Conservation (phyloP, 2,329 filamentous ascomycete genomes). For the Whalleya microplaca region DNA sequence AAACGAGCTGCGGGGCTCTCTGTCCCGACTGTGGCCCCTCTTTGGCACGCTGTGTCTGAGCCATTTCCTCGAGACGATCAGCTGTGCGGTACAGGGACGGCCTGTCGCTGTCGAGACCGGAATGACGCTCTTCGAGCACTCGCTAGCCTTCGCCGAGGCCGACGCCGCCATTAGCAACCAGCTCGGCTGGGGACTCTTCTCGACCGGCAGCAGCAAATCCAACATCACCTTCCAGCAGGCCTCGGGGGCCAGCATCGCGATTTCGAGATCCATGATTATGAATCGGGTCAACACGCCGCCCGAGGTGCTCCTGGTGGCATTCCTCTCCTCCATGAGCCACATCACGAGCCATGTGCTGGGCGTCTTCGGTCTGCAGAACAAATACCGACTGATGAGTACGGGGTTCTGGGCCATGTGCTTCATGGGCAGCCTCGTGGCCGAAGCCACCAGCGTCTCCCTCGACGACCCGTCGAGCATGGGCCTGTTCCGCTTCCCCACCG, state of each 20-base stretch:
- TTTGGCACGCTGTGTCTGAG: conserved; percentile 73
- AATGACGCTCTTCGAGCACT: conserved; percentile 97
- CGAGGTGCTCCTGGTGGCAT: conserved; percentile 82
- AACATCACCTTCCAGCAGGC: conserved; percentile 49
- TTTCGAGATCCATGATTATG: conserved; percentile 70
- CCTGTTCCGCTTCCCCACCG: conserved; percentile 85
- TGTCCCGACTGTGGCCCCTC: conserved; percentile 75
- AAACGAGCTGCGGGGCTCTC: conserved; percentile 71
- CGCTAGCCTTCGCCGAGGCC: conserved; percentile 92
- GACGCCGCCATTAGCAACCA: conserved; percentile 85
- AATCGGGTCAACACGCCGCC: conserved; percentile 84
- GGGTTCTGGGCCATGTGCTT: conserved; percentile 89
- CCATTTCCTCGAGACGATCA: conserved; percentile 87
- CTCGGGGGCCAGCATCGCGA: conserved; percentile 48
- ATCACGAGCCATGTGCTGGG: conserved; percentile 83
- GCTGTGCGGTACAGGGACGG: conserved; percentile 84
- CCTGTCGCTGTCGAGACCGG: conserved; percentile 82
- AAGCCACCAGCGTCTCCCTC: conserved; percentile 64
- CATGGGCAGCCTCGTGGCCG: conserved; percentile 83
- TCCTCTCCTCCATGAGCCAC: conserved; percentile 89
- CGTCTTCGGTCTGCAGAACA: conserved; percentile 77
- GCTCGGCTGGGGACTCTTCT: conserved; percentile 71
- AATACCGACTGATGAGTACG: conserved; percentile 82
- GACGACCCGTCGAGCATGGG: conserved; percentile 66
- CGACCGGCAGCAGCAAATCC: conserved; percentile 45